Percentiles rank a stretch among this genome's conserved stretches.
Conservation (phyloP, 768 basidiomycete genomes). For the Calocera viscosa region DNA sequence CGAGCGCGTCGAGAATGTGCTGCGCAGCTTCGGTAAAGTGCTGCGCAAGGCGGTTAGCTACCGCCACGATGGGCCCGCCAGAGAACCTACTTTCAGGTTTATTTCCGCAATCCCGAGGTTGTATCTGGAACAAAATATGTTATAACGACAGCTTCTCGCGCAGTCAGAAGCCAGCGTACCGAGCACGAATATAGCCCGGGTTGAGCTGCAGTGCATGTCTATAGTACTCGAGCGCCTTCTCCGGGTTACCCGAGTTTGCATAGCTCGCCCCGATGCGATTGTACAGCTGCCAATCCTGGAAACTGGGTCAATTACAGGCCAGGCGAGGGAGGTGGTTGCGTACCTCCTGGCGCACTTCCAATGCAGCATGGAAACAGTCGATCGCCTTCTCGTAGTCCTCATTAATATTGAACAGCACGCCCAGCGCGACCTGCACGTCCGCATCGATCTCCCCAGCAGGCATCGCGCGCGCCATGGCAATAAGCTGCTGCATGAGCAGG, state of each 20-base stretch:
- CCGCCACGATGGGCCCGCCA: not conserved
- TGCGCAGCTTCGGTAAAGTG: conserved; percentile 77
- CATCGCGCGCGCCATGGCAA: conserved; percentile 60
- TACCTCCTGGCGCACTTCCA: conserved; percentile 80
- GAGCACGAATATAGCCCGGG: conserved; percentile 79
- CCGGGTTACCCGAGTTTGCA: conserved; percentile 73
- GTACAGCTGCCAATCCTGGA: conserved; percentile 79
- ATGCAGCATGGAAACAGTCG: conserved; percentile 85
- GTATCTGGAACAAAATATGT: conserved; percentile 47
- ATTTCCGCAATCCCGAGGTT: conserved; percentile 89
- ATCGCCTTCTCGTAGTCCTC: conserved; percentile 91
- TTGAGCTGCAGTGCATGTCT: conserved; percentile 73
- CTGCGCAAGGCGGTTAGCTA: conserved; percentile 29
- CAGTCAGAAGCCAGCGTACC: too few relatives aligned
- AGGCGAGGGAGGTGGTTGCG: conserved; percentile 12
- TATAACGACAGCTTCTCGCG: not conserved
- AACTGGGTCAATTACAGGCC: not conserved
- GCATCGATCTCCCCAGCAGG: conserved; percentile 61
- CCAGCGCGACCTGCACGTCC: conserved; percentile 89
- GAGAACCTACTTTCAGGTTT: conserved; percentile 54
- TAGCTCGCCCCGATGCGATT: conserved; percentile 91
- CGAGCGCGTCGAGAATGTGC: conserved; percentile 77
- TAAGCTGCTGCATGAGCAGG: conserved; percentile 60
- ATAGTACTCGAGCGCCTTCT: conserved; percentile 79
- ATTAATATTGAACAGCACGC: conserved; percentile 80